A percentile compares a stretch with the other conserved stretches of the same genome.
Evolutionary conservation across 495 filamentous ascomycete species (phyloP).

Genomic region (Massariosphaeria phaeospora): DNA sequence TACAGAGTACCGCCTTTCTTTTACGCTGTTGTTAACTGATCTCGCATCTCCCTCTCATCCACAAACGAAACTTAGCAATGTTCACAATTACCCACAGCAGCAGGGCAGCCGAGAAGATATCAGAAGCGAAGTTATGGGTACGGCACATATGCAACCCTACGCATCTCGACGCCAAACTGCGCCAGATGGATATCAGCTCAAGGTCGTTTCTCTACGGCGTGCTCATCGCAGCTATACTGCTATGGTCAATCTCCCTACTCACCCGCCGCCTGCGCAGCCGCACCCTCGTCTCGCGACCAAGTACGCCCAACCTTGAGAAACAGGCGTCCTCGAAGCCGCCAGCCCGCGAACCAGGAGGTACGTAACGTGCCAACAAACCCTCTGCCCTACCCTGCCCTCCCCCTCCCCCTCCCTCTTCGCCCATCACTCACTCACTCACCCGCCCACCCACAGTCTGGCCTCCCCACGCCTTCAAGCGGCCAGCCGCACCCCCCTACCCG

Average conservation of each 20-base stretch:
- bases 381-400: no score
- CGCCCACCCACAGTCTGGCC: constrained; percentile 55
- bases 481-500: constrained; percentile 60
- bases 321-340: constrained; percentile 27
- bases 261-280: not conserved
- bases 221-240: constrained; percentile 9
- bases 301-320: constrained; percentile 40
- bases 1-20: no score
- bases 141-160: constrained; percentile 19
- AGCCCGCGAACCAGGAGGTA: constrained; percentile 38
- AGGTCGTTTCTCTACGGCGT: constrained; percentile 24
- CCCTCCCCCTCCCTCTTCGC: no score
- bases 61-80: no score
- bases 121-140: constrained; percentile 29
- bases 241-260: constrained; percentile 7
- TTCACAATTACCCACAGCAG: no score
- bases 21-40: no score
- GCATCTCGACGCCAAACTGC: not conserved
- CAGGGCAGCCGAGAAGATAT: no score
- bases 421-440: constrained; percentile 6
- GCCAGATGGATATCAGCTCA: not conserved
- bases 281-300: not conserved
- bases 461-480: constrained; percentile 63
- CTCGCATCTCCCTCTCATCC: no score
- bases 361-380: no score